Percentiles rank a stretch among this genome's conserved stretches.
These are phyloP conservation scores for Aphanomyces stellatus DNA, from an alignment of 352 stramenopile species.

Conservation along the genomic window DNA sequence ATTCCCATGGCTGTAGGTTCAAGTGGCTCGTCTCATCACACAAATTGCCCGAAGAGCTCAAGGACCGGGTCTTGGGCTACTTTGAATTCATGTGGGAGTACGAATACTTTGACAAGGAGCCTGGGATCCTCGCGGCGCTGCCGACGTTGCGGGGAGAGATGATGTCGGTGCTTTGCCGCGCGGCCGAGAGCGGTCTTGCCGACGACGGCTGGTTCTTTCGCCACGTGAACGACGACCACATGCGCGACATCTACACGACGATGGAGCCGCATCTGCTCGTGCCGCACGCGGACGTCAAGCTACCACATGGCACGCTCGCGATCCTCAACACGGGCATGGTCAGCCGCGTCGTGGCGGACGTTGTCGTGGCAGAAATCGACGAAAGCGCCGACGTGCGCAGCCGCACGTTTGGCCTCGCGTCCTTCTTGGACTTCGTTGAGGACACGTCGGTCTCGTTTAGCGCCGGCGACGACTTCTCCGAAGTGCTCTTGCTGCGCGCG, in stretches of 20 bases:
- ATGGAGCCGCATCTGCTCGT: slow-evolving; percentile 35
- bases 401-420: slow-evolving; percentile 9
- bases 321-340: slow-evolving; percentile 22
- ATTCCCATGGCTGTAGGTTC: not conserved
- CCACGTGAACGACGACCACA: slow-evolving; percentile 23
- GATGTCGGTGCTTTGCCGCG: slow-evolving; percentile 24
- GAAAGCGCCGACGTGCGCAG: not conserved
- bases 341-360: not conserved
- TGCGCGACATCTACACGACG: slow-evolving; percentile 28
- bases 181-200: not conserved
- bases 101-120: slow-evolving; percentile 35
- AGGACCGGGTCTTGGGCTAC: slow-evolving; percentile 31
- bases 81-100: slow-evolving; percentile 44
- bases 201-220: slow-evolving; percentile 20
- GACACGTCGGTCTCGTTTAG: not conserved
- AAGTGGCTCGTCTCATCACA: slow-evolving; percentile 14
- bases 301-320: slow-evolving; percentile 21
- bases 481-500: slow-evolving; percentile 7
- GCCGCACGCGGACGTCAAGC: slow-evolving; percentile 28
- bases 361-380: not conserved
- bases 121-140: slow-evolving; percentile 30
- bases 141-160: slow-evolving; percentile 26
- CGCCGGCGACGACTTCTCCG: slow-evolving; percentile 1
- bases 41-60: slow-evolving; percentile 22
- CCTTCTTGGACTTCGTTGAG: not conserved